Percentiles rank a stretch among this genome's conserved stretches.
Conservation (phyloP, 768 basidiomycete species). For the Kwoniella bestiolae region DNA sequence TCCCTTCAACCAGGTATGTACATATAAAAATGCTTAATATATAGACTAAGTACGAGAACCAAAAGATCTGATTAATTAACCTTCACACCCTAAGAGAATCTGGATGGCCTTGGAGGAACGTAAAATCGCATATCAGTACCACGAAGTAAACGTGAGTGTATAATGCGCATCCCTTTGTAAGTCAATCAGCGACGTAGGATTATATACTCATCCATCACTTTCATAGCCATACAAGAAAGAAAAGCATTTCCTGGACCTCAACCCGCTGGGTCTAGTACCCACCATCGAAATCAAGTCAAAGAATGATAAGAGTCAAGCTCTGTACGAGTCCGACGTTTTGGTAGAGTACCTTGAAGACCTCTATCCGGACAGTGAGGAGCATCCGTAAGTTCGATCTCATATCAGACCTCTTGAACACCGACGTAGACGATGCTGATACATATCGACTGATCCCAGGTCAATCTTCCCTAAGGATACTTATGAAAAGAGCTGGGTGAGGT, state of each 20-base stretch:
- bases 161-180: not conserved
- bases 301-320: slow-evolving; percentile 59
- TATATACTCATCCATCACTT: not conserved
- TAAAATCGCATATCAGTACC: slow-evolving; percentile 67
- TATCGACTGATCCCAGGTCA: slow-evolving; percentile 63
- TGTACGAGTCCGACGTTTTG: slow-evolving; percentile 81
- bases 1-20: slow-evolving; percentile 69
- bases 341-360: slow-evolving; percentile 74
- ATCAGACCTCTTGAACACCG: slow-evolving; percentile 56
- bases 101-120: slow-evolving; percentile 77
- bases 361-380: slow-evolving; percentile 59
- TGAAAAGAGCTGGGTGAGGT: slow-evolving; percentile 30
- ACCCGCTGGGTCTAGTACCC: slow-evolving; percentile 81
- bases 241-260: slow-evolving; percentile 74
- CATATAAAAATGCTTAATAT: not conserved
- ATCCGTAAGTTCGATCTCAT: slow-evolving; percentile 64
- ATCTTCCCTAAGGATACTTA: slow-evolving; percentile 45
- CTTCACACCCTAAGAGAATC: slow-evolving; percentile 61
- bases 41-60: not conserved
- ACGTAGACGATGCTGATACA: not conserved
- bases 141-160: slow-evolving; percentile 32
- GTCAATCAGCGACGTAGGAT: not conserved
- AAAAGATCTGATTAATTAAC: no score
- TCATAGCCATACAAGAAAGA: slow-evolving; percentile 73
- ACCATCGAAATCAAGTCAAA: slow-evolving; percentile 59